These are phyloP conservation scores for Hypocrella siamensis DNA, from an alignment of 2,329 filamentous ascomycete genomes.

Conservation along the genomic window DNA sequence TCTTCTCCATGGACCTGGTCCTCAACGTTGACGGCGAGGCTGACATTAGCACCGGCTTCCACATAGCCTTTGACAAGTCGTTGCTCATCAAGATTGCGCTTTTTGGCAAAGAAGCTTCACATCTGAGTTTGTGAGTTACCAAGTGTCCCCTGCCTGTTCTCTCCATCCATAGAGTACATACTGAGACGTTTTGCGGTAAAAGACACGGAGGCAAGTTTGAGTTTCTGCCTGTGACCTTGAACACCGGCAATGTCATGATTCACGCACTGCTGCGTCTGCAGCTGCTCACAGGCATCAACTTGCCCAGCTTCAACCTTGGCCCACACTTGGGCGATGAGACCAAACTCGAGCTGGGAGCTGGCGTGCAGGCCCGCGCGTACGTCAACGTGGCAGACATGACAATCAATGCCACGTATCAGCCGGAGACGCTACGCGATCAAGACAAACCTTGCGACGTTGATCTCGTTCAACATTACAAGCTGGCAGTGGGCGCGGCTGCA, in stretches of 20 bases:
- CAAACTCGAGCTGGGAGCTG: constrained; percentile 19
- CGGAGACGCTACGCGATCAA: constrained; percentile 8
- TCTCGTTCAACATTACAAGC: constrained; percentile 31
- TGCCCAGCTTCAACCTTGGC: constrained; percentile 1
- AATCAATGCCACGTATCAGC: constrained; percentile 29
- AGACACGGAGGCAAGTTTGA: constrained; percentile 38
- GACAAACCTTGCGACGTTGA: constrained; percentile 25
- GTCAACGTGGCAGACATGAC: constrained; percentile 37
- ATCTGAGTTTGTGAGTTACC: constrained; percentile 29
- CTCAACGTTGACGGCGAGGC: constrained; percentile 28
- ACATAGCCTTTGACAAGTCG: constrained; percentile 36
- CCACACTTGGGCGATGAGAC: constrained; percentile 23
- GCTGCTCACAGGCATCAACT: constrained; percentile 25
- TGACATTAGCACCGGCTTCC: constrained; percentile 36
- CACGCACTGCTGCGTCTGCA: constrained; percentile 31
- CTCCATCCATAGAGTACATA: background rate
- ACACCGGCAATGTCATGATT: constrained; percentile 23
- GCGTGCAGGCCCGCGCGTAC: constrained; percentile 31
- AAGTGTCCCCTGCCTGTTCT: background rate
- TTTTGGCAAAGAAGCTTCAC: constrained; percentile 31
- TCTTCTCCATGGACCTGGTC: constrained; percentile 36
- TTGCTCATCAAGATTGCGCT: constrained; percentile 30
- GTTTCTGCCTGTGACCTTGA: constrained; percentile 37
- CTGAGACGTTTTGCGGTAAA: too few relatives aligned
- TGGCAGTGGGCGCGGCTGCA: constrained; percentile 36